Conservation (phyloP, 352 stramenopile genomes). For the Phytophthora colocasiae region DNA sequence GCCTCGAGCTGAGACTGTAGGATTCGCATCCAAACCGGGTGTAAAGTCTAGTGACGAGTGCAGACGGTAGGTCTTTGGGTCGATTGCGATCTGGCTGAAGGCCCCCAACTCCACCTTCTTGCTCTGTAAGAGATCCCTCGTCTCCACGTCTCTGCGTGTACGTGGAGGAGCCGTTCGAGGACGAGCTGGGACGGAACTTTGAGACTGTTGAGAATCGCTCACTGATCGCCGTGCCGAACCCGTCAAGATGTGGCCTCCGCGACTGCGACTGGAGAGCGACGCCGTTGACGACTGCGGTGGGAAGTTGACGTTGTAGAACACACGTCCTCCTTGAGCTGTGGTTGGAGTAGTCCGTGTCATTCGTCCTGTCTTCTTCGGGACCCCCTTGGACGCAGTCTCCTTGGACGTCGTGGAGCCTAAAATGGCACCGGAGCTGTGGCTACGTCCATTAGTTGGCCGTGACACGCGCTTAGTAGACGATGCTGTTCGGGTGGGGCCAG, state of each 20-base stretch:
- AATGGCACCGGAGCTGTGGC: conserved; percentile 25
- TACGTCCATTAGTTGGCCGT: conserved; percentile 32
- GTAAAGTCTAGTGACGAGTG: conserved; percentile 46
- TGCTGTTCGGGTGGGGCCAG: conserved; percentile 18
- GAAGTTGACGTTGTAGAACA: conserved; percentile 45
- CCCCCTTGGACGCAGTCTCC: conserved; percentile 19
- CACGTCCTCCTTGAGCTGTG: conserved; percentile 24
- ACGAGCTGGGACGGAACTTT: conserved; percentile 18
- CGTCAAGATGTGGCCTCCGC: conserved; percentile 27
- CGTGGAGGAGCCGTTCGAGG: conserved; percentile 53
- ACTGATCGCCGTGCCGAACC: conserved; percentile 27
- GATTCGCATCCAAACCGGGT: conserved; percentile 12
- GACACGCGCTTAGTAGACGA: conserved; percentile 33
- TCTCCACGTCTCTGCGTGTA: conserved; percentile 53
- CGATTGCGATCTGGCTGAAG: conserved; percentile 31
- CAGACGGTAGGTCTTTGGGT: conserved; percentile 37
- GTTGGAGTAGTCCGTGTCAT: conserved; percentile 15
- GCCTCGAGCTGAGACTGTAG: conserved; percentile 8
- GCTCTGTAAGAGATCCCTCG: conserved; percentile 48
- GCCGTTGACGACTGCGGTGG: conserved; percentile 18
- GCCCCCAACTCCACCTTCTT: conserved; percentile 44
- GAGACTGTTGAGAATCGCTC: conserved; percentile 28
- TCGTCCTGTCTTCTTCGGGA: conserved; percentile 24
- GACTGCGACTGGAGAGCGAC: conserved; percentile 26
- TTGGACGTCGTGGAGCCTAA: conserved; percentile 20